A percentile compares a stretch with the other conserved stretches of the same genome.
These are phyloP conservation scores for Nephelium lappaceum DNA, from an alignment of 345 rosid genomes.

Conservation along the genomic window DNA sequence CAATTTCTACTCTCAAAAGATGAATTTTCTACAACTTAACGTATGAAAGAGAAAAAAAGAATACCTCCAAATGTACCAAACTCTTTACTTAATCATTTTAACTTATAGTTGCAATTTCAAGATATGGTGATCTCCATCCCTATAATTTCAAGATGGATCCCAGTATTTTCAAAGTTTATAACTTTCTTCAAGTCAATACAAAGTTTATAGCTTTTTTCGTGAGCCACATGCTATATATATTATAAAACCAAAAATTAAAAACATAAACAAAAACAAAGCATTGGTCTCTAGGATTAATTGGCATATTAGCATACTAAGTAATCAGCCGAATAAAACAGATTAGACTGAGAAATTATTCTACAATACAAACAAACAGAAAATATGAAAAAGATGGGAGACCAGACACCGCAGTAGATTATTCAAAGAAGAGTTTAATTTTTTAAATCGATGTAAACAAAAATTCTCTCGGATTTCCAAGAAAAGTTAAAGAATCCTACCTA, in stretches of 20 bases:
- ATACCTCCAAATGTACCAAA: not conserved
- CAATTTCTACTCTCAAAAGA: too few relatives aligned
- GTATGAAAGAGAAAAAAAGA: too few relatives aligned
- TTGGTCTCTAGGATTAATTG: not conserved
- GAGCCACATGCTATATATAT: not conserved
- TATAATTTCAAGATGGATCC: too few relatives aligned
- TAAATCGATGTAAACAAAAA: constrained; percentile 20
- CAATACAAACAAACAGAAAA: constrained; percentile 19
- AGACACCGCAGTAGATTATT: constrained; percentile 9
- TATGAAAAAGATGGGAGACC: constrained; percentile 8
- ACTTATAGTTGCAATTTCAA: too few relatives aligned
- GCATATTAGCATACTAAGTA: not conserved
- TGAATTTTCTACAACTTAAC: too few relatives aligned
- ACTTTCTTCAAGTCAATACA: not conserved
- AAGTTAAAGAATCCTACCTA: constrained; percentile 21
- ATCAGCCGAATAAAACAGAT: constrained; percentile 7
- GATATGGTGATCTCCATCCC: too few relatives aligned
- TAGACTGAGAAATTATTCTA: constrained; percentile 12
- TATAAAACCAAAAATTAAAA: not conserved
- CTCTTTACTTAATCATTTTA: not conserved
- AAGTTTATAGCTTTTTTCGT: not conserved
- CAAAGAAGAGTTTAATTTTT: constrained; percentile 2
- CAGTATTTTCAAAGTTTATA: too few relatives aligned
- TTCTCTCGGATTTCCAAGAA: constrained; percentile 27
- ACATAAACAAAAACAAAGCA: not conserved